These are phyloP conservation scores for Pythium aphanidermatum DNA, from an alignment of 352 stramenopile genomes.

Conservation along the genomic window DNA sequence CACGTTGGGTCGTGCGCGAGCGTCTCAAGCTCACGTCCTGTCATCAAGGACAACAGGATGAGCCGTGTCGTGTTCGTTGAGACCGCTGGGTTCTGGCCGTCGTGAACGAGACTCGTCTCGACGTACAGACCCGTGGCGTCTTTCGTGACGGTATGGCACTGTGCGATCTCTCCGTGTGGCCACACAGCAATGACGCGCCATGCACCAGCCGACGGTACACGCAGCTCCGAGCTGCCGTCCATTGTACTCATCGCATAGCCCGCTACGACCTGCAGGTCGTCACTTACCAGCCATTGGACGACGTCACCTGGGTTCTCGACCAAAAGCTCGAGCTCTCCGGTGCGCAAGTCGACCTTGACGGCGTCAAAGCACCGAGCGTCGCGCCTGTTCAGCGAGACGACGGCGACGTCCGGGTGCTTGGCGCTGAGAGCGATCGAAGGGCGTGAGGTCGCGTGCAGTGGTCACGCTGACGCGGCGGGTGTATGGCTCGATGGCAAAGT, in stretches of 20 bases:
- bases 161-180: no score
- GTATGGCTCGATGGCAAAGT: constrained; percentile 27
- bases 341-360: constrained; percentile 23
- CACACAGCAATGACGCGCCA: no score
- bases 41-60: constrained; percentile 32
- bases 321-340: constrained; percentile 21
- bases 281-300: constrained; percentile 19
- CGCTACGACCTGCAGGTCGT: constrained; percentile 28
- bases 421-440: constrained; percentile 26
- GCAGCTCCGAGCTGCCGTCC: constrained; percentile 25
- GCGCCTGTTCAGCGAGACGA: constrained; percentile 33
- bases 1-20: constrained; percentile 23
- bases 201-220: constrained; percentile 16
- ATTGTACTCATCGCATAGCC: background rate
- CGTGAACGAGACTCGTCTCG: constrained; percentile 32
- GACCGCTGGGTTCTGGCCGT: background rate
- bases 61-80: constrained; percentile 31
- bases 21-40: constrained; percentile 21
- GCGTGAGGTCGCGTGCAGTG: constrained; percentile 38
- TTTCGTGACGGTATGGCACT: constrained; percentile 25
- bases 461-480: constrained; percentile 18
- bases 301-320: constrained; percentile 30
- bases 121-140: constrained; percentile 29
- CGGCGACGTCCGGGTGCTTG: constrained; percentile 25
- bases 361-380: constrained; percentile 28